A percentile compares a stretch with the other conserved stretches of the same genome.
Evolutionary conservation across 192 early-diverging fungal genomes (phyloP).

Genomic region (Coemansia sp.): DNA sequence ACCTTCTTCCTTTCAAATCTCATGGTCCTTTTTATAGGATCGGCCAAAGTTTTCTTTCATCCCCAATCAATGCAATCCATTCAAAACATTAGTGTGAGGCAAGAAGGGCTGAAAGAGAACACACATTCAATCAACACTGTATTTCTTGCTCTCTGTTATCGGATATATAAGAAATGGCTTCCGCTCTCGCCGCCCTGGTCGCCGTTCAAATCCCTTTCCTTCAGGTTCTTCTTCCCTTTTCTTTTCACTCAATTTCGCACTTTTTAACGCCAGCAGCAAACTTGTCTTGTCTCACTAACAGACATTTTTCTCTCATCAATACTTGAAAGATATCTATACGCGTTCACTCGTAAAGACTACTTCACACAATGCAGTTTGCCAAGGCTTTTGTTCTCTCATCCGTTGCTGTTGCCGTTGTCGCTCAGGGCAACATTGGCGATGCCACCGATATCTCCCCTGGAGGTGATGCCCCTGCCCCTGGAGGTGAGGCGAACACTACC

Average conservation of each 20-base stretch:
- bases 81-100: not conserved
- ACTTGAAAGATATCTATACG: too few species aligned
- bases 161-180: constrained; percentile 1
- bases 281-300: too few species aligned
- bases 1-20: not conserved
- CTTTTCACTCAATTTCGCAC: not conserved
- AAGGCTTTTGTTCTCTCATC: constrained; percentile 41
- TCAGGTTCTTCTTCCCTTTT: constrained; percentile 5
- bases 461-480: not conserved
- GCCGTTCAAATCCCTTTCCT: constrained; percentile 7
- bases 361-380: constrained; percentile 50
- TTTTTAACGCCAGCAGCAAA: too few species aligned
- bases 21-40: constrained; percentile 3
- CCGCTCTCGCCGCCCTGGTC: not conserved
- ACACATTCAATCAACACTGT: not conserved
- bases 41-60: not conserved
- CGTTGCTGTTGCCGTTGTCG: constrained; percentile 34
- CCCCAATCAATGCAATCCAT: too few species aligned
- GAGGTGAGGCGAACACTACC: too few species aligned
- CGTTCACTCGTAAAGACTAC: not conserved
- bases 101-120: not conserved
- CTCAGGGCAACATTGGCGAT: constrained; percentile 29
- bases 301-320: not conserved
- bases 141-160: not conserved
- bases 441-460: constrained; percentile 8